phyloP scores from a whole-genome alignment of 495 filamentous ascomycete species.

The Cairneyella variabilis region DNA sequence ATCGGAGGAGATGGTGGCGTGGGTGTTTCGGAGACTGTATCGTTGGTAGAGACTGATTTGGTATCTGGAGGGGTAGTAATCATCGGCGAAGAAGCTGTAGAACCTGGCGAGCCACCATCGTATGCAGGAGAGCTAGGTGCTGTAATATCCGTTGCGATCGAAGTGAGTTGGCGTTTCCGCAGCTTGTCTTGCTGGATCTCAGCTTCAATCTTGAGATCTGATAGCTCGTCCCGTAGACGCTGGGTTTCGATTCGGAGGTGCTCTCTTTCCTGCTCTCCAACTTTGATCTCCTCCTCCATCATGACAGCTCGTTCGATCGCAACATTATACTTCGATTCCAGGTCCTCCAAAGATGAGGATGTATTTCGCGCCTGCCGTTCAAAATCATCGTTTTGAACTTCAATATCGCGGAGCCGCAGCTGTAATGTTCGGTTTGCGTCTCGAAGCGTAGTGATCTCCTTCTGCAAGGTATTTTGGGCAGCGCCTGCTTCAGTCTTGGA shows the following conservation, averaged over 20 bases:
- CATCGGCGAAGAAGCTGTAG: slow-evolving; percentile 68
- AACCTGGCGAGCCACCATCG: slow-evolving; percentile 52
- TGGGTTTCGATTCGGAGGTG: slow-evolving; percentile 82
- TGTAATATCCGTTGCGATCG: slow-evolving; percentile 47
- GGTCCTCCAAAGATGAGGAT: slow-evolving; percentile 88
- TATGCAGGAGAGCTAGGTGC: slow-evolving; percentile 51
- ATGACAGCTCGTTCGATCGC: slow-evolving; percentile 88
- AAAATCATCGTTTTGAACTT: slow-evolving; percentile 97
- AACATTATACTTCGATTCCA: slow-evolving; percentile 95
- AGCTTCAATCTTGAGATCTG: slow-evolving; percentile 88
- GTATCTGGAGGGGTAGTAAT: slow-evolving; percentile 67
- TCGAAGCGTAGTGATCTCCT: slow-evolving; percentile 88
- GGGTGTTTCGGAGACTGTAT: slow-evolving; percentile 45
- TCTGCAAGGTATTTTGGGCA: slow-evolving; percentile 84
- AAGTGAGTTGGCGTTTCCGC: slow-evolving; percentile 50
- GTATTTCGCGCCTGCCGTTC: slow-evolving; percentile 93
- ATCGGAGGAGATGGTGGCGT: slow-evolving; percentile 66
- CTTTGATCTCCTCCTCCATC: slow-evolving; percentile 89
- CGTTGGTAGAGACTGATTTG: slow-evolving; percentile 48
- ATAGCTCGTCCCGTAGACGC: slow-evolving; percentile 81
- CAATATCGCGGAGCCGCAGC: slow-evolving; percentile 84
- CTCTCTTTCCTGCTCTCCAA: slow-evolving; percentile 88
- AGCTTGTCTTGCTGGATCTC: slow-evolving; percentile 94
- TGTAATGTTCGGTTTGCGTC: slow-evolving; percentile 79
- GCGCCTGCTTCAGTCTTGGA: slow-evolving; percentile 79